Conservation (phyloP, 2,329 filamentous ascomycete species). For the Cordyceps javanica region DNA sequence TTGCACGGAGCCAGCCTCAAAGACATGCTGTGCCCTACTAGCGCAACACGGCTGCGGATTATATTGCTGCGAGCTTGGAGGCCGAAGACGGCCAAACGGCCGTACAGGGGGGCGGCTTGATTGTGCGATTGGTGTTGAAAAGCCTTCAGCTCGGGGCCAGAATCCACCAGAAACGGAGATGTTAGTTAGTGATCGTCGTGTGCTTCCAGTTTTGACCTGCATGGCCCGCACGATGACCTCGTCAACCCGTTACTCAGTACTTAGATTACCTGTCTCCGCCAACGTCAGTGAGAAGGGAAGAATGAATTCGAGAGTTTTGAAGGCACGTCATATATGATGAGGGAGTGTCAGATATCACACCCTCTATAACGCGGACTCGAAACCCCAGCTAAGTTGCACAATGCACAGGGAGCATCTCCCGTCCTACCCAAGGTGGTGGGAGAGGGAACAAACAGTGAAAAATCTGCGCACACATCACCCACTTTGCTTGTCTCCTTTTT, state of each 20-base stretch:
- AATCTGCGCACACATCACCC: slow-evolving; percentile 1
- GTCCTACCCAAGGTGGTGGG: neutral
- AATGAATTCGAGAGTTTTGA: neutral
- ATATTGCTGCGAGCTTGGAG: neutral
- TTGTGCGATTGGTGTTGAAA: neutral
- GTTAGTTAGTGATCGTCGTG: slow-evolving; percentile 12
- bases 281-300: neutral
- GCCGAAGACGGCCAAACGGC: slow-evolving; percentile 3
- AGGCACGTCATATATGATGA: slow-evolving; percentile 8
- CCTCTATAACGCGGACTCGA: neutral
- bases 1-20: slow-evolving; percentile 4
- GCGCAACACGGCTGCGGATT: neutral
- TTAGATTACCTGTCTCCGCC: slow-evolving; percentile 10
- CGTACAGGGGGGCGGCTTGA: neutral
- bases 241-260: too few species aligned
- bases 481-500: neutral
- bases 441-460: neutral
- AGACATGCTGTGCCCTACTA: neutral
- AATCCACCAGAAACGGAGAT: slow-evolving; percentile 6
- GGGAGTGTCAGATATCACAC: slow-evolving; percentile 4
- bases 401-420: slow-evolving; percentile 4
- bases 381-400: neutral
- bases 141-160: slow-evolving; percentile 7
- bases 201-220: slow-evolving; percentile 3
- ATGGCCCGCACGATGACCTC: slow-evolving; percentile 5